Base-by-base conservation (phyloP, 2,329 filamentous ascomycete genomes). In the Penicillium sp. region DNA sequence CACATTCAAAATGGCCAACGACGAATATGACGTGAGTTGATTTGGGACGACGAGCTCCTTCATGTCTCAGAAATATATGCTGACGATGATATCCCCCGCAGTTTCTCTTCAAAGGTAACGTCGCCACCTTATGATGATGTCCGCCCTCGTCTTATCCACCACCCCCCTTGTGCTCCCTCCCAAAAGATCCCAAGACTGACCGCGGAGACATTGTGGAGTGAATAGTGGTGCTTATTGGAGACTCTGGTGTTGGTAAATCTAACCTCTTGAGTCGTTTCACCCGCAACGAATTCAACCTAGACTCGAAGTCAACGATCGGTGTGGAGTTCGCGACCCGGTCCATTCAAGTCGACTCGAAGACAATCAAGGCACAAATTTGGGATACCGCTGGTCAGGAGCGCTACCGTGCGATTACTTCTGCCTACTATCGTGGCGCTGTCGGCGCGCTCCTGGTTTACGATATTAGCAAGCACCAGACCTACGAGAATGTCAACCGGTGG, bases 351-450 rank as follows among this genome's bases (percentile, higher is more conserved):
- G 94, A 99, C 80, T 90, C 90, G 75, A 99, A 99, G 86, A 99
- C 94, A 65, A 99, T 99, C 87, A 99, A 99, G 85, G 94, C 94
- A 70, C 94, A 99, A 83, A 99, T 99, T 73, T 99, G 96, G 94
- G 94, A 99, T 83, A 99, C 94, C 59, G 94, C 94, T 67, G 94
- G 94, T 68, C 94, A 99, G 82, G 94, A 99, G 81, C 89, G 94
- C 77, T 99, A 97, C 83, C 91, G 96, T 76, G 94, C 94, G 77
- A 99, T 99, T 78, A 99, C 94, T 69, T 97, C 94, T 60, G 94
- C 94, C 68, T 99, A 99, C 83, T 99, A 99, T 81, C 90, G 94
- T 71, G 96, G 94, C 72, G 96, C 94, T 55, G 94, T 99, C 57
- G 94, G 94, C 70, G 94, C 94, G 63, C 87, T 99, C 60, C 90